These are phyloP conservation scores for Sporothrix pseudoabietina DNA, from an alignment of 2,329 filamentous ascomycete species.

Conservation along the genomic window DNA sequence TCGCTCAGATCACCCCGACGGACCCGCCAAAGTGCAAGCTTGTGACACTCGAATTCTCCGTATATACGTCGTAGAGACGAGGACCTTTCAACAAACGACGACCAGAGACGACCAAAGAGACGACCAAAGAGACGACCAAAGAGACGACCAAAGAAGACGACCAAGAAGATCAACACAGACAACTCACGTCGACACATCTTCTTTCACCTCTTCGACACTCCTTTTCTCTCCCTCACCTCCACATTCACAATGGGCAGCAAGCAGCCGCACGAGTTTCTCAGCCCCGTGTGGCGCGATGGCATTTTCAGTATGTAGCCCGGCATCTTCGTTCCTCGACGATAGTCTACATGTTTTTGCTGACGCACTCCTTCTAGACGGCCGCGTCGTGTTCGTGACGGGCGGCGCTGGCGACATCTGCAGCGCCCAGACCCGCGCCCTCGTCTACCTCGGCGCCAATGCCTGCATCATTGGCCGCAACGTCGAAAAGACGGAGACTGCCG, in stretches of 20 bases:
- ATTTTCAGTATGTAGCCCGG: conserved; percentile 67
- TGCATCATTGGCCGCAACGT: conserved; percentile 91
- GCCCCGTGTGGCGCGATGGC: conserved; percentile 80
- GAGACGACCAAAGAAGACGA: background rate
- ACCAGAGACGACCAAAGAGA: background rate
- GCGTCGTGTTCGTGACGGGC: conserved; percentile 93
- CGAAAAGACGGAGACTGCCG: conserved; percentile 80
- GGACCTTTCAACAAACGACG: background rate
- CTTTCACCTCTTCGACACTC: background rate
- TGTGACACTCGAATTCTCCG: conserved; percentile 3
- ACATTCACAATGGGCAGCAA: conserved; percentile 15
- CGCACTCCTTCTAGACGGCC: conserved; percentile 61
- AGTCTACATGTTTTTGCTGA: conserved; percentile 15
- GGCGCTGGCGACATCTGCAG: conserved; percentile 93
- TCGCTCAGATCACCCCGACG: conserved; percentile 4
- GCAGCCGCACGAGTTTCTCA: conserved; percentile 67
- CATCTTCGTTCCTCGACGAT: background rate
- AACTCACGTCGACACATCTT: too few species aligned
- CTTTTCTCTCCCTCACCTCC: background rate
- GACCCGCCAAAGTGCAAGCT: conserved; percentile 1
- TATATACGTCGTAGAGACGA: background rate
- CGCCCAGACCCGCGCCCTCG: conserved; percentile 87
- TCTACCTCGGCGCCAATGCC: conserved; percentile 87
- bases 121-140: too few species aligned
- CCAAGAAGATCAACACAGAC: background rate